Base-by-base conservation (phyloP, 805 yeast species). In the Candida insectorum region DNA sequence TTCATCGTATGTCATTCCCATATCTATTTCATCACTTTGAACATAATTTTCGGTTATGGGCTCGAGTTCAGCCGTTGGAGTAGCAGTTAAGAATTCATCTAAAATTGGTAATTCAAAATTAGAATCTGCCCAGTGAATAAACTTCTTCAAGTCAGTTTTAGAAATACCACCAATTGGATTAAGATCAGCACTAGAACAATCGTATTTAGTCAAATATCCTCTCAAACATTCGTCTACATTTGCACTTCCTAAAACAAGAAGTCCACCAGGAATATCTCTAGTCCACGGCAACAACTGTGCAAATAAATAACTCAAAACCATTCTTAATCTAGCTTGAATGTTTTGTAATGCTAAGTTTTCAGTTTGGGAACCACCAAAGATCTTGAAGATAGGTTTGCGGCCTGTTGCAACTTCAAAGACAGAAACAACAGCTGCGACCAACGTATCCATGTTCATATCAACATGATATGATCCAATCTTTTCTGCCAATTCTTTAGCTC, bases 121-220 rank as follows among this genome's bases (percentile, higher is more conserved):
- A 5, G 51, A 55, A 20, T 77, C 70, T 0, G 97, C 87, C 75
- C 87, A 93, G 2, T 69, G 76, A 33, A 93, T 93, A 50, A 94
- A 93, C 33, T 75, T 69, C 54, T 86, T 88, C 54, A 93, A 66
- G 53, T 94, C 99, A 0, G 88, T 87, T 56, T 93, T 93, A 11
- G 98, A 91, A 26, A 93, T 86, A 22, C 97, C 96, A n/a, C 99
- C 99, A 46, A 93, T 94, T 17, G 99, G 99, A 54, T 93, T 93
- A 40, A 93, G 77, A 62, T 93, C 99, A 1, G 98, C 98, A 12
- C 95, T 81, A 3, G 97, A 89, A 58, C 97, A 88, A 58, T 93
- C 99, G 59, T 93, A 93, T 56, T 93, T 93, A 7, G 99, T 93
- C 52, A 93, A 68, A 52, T 93, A 93, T 0, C 99, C 99, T 40